These are phyloP conservation scores for Quercus gilva DNA, from an alignment of 306 rosid genomes.

Conservation along the genomic window DNA sequence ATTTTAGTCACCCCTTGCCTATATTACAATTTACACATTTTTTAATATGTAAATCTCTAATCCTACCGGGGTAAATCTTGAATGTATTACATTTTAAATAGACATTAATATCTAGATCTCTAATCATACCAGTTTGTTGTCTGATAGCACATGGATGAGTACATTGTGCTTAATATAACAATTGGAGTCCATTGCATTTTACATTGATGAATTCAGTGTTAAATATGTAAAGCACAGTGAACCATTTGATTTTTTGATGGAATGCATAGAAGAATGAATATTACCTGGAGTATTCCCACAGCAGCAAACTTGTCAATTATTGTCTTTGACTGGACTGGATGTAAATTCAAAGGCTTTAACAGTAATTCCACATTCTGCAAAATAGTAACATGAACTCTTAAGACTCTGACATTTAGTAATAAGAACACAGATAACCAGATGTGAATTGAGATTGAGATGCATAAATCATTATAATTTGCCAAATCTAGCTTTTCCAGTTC, in stretches of 20 bases:
- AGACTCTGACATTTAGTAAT: not conserved
- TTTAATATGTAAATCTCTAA: too few relatives aligned
- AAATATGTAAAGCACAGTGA: not conserved
- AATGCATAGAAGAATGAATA: not conserved
- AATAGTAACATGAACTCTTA: not conserved
- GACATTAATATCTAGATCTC: not conserved
- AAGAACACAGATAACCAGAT: not conserved
- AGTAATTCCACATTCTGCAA: constrained; percentile 63
- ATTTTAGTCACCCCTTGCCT: too few relatives aligned
- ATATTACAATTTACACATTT: too few relatives aligned
- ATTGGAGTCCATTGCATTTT: not conserved
- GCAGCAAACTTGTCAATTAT: constrained; percentile 88
- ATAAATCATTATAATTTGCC: not conserved
- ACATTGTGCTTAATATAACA: not conserved
- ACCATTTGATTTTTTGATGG: not conserved
- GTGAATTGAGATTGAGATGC: not conserved
- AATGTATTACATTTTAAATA: not conserved
- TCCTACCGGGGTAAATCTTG: too few relatives aligned
- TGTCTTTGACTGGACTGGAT: constrained; percentile 49
- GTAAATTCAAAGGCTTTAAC: constrained; percentile 53
- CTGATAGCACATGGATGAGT: not conserved
- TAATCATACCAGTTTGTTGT: not conserved
- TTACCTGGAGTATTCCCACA: constrained; percentile 87
- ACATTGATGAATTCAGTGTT: not conserved
- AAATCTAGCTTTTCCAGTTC: not conserved